A percentile compares a stretch with the other conserved stretches of the same genome.
phyloP scores from a whole-genome alignment of 345 rosid genomes.

The Hypericum androsaemum region DNA sequence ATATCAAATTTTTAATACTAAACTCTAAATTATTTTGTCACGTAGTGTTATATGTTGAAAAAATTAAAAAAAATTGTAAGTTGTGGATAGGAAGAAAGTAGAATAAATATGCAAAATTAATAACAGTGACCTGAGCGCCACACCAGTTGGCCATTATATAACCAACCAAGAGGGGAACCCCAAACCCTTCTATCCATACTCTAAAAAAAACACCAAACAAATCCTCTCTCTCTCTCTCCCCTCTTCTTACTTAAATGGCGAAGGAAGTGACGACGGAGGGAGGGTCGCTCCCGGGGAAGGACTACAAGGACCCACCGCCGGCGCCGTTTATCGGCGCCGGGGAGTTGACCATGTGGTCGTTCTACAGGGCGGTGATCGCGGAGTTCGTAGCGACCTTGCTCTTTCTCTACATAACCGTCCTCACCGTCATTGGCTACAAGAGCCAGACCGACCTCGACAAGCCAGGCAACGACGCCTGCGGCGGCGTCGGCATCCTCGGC shows the following conservation, averaged over 20 bases:
- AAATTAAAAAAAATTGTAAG: too few species aligned
- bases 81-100: too few species aligned
- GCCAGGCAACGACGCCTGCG: constrained; percentile 29
- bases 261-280: constrained; percentile 32
- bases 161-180: too few species aligned
- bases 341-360: constrained; percentile 66
- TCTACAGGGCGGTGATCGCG: constrained; percentile 74
- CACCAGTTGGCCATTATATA: too few species aligned
- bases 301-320: constrained; percentile 72
- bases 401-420: constrained; percentile 59
- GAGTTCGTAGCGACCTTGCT: constrained; percentile 80
- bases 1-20: too few species aligned
- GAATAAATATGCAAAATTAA: too few species aligned
- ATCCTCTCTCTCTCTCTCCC: too few species aligned
- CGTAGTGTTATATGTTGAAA: too few species aligned
- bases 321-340: constrained; percentile 48
- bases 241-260: constrained; percentile 14
- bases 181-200: too few species aligned
- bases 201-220: too few species aligned
- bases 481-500: constrained; percentile 69
- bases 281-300: constrained; percentile 47
- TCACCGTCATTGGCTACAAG: constrained; percentile 70
- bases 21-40: too few species aligned
- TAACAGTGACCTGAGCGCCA: too few species aligned
- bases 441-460: constrained; percentile 28